Percentiles rank a stretch among this genome's conserved stretches.
Conservation (phyloP, 345 rosid species). For the Gossypium bickii region DNA sequence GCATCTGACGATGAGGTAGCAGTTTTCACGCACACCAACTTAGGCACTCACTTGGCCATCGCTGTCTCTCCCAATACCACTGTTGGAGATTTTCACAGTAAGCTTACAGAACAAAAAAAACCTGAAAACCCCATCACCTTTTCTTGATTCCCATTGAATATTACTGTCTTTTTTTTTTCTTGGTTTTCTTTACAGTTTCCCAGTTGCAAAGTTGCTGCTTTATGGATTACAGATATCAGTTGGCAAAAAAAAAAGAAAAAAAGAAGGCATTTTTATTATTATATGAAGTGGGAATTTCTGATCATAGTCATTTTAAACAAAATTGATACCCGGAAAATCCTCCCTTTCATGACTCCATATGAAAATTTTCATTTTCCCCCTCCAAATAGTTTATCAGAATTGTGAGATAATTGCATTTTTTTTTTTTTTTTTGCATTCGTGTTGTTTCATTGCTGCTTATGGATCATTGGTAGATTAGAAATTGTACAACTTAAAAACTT, state of each 20-base stretch:
- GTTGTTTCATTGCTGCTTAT: not conserved
- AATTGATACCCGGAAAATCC: not conserved
- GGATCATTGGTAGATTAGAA: constrained; percentile 1
- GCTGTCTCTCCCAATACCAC: constrained; percentile 42
- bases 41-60: constrained; percentile 58
- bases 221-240: not conserved
- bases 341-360: not conserved
- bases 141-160: not conserved
- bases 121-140: not conserved
- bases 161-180: not conserved
- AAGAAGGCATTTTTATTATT: not conserved
- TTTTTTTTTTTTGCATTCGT: not conserved
- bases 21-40: constrained; percentile 49
- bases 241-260: not conserved
- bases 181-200: not conserved
- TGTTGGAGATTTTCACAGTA: constrained; percentile 49
- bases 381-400: not conserved
- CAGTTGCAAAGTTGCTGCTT: not conserved
- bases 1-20: constrained; percentile 35
- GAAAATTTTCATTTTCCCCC: not conserved
- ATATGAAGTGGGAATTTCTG: not conserved
- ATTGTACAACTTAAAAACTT: not conserved
- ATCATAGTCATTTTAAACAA: not conserved
- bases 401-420: not conserved
- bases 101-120: constrained; percentile 6